phyloP scores from a whole-genome alignment of 2,329 filamentous ascomycete genomes.

The Pseudopyricularia javanii region DNA sequence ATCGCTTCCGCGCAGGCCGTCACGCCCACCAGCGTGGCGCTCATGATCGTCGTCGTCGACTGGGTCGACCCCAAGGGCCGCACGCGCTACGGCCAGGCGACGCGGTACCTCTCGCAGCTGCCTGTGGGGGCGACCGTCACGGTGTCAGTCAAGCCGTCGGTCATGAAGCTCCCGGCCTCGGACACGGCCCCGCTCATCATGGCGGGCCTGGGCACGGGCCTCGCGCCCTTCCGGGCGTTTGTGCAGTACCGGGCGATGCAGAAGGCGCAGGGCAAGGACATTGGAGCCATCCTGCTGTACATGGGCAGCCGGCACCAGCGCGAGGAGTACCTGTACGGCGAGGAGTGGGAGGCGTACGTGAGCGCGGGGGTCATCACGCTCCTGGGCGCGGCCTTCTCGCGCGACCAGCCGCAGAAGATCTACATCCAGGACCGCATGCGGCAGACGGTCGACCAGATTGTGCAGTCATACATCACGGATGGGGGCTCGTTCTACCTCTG shows the following conservation, averaged over 20 bases:
- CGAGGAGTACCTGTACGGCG: constrained; percentile 89
- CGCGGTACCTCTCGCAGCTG: constrained; percentile 79
- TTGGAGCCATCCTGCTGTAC: constrained; percentile 84
- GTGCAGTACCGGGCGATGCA: constrained; percentile 84
- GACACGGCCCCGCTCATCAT: constrained; percentile 90
- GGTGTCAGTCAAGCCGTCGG: constrained; percentile 92
- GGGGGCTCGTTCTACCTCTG: constrained; percentile 95
- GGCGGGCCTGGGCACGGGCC: constrained; percentile 91
- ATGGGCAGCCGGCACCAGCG: constrained; percentile 79
- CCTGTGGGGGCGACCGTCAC: constrained; percentile 86
- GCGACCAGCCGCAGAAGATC: constrained; percentile 96
- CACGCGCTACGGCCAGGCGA: constrained; percentile 63
- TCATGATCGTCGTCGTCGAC: constrained; percentile 91
- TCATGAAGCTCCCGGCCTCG: constrained; percentile 97
- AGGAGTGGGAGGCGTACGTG: constrained; percentile 77
- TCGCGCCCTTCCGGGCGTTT: constrained; percentile 91
- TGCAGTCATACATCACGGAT: constrained; percentile 74
- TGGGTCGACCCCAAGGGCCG: too few species aligned
- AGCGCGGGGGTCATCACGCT: constrained; percentile 87
- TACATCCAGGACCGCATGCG: constrained; percentile 99
- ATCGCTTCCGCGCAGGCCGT: constrained; percentile 95
- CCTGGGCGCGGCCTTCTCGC: constrained; percentile 85
- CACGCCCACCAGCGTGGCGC: constrained; percentile 86
- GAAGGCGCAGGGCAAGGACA: constrained; percentile 64
- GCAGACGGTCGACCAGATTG: constrained; percentile 69